phyloP scores from a whole-genome alignment of 2,329 filamentous ascomycete genomes.

The Ambrosiella beaveri region DNA sequence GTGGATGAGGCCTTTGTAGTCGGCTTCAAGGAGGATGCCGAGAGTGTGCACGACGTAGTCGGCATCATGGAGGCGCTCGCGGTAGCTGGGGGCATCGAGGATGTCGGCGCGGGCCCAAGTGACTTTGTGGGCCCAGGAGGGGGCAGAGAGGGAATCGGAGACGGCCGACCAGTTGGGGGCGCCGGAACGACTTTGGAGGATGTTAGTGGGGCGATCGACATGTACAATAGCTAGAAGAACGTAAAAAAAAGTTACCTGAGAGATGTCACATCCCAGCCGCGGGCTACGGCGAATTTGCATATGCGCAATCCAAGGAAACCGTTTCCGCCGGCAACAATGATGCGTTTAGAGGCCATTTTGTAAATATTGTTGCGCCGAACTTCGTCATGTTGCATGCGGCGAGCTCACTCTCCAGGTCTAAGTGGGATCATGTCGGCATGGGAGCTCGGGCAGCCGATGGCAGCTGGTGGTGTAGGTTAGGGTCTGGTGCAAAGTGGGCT shows the following conservation, averaged over 20 bases:
- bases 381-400: conserved; percentile 3
- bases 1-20: conserved; percentile 85
- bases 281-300: conserved; percentile 70
- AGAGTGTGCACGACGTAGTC: conserved; percentile 85
- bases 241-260: conserved; percentile 46
- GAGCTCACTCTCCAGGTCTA: not conserved
- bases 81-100: conserved; percentile 65
- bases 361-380: too few relatives aligned
- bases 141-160: conserved; percentile 51
- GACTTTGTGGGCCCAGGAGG: conserved; percentile 67
- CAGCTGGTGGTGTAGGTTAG: not conserved
- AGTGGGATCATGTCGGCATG: not conserved
- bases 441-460: not conserved
- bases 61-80: conserved; percentile 54
- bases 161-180: conserved; percentile 71
- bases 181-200: conserved; percentile 58
- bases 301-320: conserved; percentile 81
- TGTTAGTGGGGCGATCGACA: not conserved
- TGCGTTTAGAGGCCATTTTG: conserved; percentile 50
- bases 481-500: not conserved
- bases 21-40: conserved; percentile 89
- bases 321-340: conserved; percentile 86
- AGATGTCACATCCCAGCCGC: conserved; percentile 84
- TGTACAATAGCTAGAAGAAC: not conserved
- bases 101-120: conserved; percentile 82